These are phyloP conservation scores for Phytophthora fragariaefolia DNA, from an alignment of 352 stramenopile species.

Conservation along the genomic window DNA sequence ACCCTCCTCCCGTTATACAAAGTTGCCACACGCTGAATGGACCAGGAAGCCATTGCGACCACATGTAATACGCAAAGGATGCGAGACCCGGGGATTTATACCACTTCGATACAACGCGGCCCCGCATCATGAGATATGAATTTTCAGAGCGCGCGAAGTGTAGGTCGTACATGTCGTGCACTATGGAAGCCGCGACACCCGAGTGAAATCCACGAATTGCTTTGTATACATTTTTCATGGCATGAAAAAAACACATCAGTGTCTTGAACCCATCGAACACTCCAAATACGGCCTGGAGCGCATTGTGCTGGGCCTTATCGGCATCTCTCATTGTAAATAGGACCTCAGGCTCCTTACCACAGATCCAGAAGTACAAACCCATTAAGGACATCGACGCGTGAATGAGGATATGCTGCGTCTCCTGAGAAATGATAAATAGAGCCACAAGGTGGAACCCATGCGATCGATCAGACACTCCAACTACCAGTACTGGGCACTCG, in stretches of 20 bases:
- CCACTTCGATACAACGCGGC: too few species aligned
- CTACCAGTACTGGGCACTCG: constrained; percentile 9
- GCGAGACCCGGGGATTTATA: too few species aligned
- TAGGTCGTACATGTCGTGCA: constrained; percentile 25
- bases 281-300: not conserved
- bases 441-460: constrained; percentile 1
- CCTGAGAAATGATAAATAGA: constrained; percentile 13
- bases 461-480: not conserved
- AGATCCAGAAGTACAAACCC: too few species aligned
- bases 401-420: not conserved
- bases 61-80: too few species aligned
- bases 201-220: constrained; percentile 2
- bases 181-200: not conserved
- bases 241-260: constrained; percentile 32
- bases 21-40: not conserved
- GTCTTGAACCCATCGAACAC: constrained; percentile 7
- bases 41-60: not conserved
- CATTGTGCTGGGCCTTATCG: constrained; percentile 31
- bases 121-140: not conserved
- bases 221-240: constrained; percentile 21
- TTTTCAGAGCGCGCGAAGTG: constrained; percentile 24
- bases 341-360: not conserved
- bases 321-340: constrained; percentile 20
- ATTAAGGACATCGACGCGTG: not conserved
- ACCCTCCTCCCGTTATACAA: not conserved